Evolutionary conservation across 129 eudicot genomes (phyloP), one percentile per base, ranked within the genome.

Genomic region (Chrysanthemum seticuspe): DNA sequence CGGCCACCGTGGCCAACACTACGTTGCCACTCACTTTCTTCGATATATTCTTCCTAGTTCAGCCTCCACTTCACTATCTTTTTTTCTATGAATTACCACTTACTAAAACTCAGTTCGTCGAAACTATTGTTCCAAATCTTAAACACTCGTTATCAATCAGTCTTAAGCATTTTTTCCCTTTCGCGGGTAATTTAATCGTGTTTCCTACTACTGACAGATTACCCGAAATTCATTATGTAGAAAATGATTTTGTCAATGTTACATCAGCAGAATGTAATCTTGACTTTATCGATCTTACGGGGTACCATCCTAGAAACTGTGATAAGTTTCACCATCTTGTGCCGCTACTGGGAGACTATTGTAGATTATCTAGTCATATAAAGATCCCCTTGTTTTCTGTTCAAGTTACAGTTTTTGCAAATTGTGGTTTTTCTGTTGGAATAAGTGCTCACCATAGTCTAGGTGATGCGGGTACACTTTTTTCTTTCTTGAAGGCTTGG

Each of bases 401-500:
- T 2, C 82, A 80, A 71, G 75, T 74, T 14, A 84, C 88, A 2
- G 15, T 76, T 0, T 84, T 84, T 68, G 85, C 85, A 2, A 51
- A 77, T 13, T 13, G 9, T 10, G 88, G 85, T 2, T n/a, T 80
- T 13, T 80, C 80, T 9, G 55, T 84, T 3, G 88, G 88, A 3
- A 60, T 76, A 52, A 73, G 80, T 1, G 67, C 44, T 27, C 80
- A 77, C 61, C 88, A 76, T 51, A 71, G 70, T 5, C 78, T 64
- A 6, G 76, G 53, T 31, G 88, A 84, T 72, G 88, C 80, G 0
- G 68, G 69, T 45, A 64, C 78, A 10, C 53, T 66, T 5, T 77
- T 60, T 55, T 56, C 53, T 13, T 84, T 80, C 58, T n/a, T 84
- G 55, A 80, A 73, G 40, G 65, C 80, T 0, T 84, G 88, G 88